A percentile compares a stretch with the other conserved stretches of the same genome.
phyloP scores from a whole-genome alignment of 768 basidiomycete species.

The Glaciozyma antarctica region DNA sequence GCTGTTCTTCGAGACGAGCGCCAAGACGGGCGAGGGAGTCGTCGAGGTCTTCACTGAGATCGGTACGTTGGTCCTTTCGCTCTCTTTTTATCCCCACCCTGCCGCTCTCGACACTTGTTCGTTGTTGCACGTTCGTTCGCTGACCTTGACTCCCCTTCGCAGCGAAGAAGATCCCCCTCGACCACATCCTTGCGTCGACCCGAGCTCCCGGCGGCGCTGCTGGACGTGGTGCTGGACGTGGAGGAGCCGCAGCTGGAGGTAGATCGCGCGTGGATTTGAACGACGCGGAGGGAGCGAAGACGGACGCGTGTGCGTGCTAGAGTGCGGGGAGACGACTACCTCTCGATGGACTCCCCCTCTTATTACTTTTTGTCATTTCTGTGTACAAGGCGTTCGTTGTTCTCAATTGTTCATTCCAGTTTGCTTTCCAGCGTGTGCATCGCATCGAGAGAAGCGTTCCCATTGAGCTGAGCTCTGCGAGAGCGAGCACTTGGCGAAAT shows the following conservation, averaged over 20 bases:
- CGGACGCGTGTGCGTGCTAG: conserved; percentile 38
- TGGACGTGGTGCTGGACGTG: conserved; percentile 15
- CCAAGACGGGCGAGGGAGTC: conserved; percentile 91
- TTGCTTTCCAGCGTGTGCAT: not conserved
- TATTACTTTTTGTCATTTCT: not conserved
- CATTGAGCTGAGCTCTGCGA: no score
- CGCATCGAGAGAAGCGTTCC: not conserved
- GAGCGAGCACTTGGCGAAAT: no score
- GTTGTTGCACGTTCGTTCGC: not conserved
- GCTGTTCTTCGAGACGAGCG: conserved; percentile 94
- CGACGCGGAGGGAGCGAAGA: conserved; percentile 38
- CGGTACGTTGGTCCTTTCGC: conserved; percentile 48
- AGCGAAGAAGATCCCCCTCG: conserved; percentile 85
- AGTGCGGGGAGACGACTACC: not conserved
- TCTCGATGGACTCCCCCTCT: not conserved
- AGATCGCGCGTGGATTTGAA: conserved; percentile 46
- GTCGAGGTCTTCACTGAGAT: conserved; percentile 98
- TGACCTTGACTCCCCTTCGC: conserved; percentile 3
- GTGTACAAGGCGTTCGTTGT: not conserved
- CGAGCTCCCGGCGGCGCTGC: conserved; percentile 28
- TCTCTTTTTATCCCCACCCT: not conserved
- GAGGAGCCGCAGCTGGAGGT: conserved; percentile 46
- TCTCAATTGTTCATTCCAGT: not conserved
- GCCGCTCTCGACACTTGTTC: not conserved
- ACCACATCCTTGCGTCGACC: conserved; percentile 80